Base-by-base conservation (phyloP, 192 early-diverging fungal species). In the Dissophora ornata region DNA sequence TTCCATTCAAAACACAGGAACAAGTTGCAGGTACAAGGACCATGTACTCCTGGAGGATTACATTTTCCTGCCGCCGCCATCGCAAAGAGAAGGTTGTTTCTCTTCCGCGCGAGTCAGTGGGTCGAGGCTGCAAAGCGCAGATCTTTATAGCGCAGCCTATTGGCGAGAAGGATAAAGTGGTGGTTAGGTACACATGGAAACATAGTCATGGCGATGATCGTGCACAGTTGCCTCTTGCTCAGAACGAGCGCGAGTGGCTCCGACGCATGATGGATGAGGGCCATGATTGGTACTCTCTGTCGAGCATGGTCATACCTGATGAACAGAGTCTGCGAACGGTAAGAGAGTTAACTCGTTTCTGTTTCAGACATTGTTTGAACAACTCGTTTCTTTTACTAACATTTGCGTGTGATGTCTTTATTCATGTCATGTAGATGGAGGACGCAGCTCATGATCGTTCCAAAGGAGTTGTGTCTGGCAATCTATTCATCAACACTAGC, bases 151-250 rank as follows among this genome's bases (percentile, higher is more conserved):
- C 55, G 42, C 55, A 57, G 34, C 55, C 38, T 5, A 19, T 57
- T 57, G 55, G 55, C 22, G 55, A 42, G 55, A 16, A 45, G 44
- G 25, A 26, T 22, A 57, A 57, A 22, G 40, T 57, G 22, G 55
- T 57, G 12, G 38, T 42, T 3, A 57, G 55, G 55, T 42, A 57
- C 55, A 57, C 24, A 21, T 57, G 55, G 55, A 62, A 50, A 47
- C 59, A 62, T 40, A 62, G 33, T 24, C 32, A 62, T 21, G 59
- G 36, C 50, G 59, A 50, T 33, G 47, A 62, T 50, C 59, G 59
- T 30, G 59, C 47, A 38, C 47, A 25, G 47, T 38, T 50, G 33
- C 59, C 59, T 59, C 55, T 57, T 57, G 30, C 53, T 55, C 53
- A 40, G 8, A 57, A 57, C n/a, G 40, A 57, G 57, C 42, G 42